A percentile compares a stretch with the other conserved stretches of the same genome.
Evolutionary conservation across 2,329 filamentous ascomycete genomes (phyloP).

Genomic region (Epichloe festucae): DNA sequence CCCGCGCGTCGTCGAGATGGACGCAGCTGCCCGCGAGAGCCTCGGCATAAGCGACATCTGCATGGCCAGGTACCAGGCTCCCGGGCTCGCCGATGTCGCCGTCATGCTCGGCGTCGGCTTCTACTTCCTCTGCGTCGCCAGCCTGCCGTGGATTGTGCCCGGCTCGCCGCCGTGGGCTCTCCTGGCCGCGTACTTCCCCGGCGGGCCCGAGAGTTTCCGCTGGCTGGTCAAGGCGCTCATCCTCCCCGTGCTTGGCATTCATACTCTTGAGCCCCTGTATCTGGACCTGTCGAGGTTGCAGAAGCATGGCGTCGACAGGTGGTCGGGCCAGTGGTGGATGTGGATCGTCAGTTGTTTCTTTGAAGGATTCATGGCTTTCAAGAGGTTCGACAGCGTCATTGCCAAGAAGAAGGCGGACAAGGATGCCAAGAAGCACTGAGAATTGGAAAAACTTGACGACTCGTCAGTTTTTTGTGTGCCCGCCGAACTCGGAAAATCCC

Average conservation of each 20-base stretch:
- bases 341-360: conserved; percentile 42
- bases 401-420: conserved; percentile 27
- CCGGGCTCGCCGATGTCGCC: conserved; percentile 32
- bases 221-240: conserved; percentile 47
- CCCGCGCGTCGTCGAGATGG: conserved; percentile 59
- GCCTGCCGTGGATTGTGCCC: conserved; percentile 34
- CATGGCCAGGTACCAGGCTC: conserved; percentile 28
- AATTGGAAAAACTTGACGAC: too few species aligned
- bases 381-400: conserved; percentile 37
- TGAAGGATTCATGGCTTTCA: conserved; percentile 39
- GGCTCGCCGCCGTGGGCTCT: conserved; percentile 36
- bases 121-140: conserved; percentile 39
- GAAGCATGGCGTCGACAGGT: conserved; percentile 33
- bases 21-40: conserved; percentile 38
- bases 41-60: conserved; percentile 44
- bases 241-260: conserved; percentile 47
- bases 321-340: conserved; percentile 36
- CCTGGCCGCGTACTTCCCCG: conserved; percentile 39
- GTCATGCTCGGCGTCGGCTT: conserved; percentile 42
- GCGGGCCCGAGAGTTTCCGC: conserved; percentile 44
- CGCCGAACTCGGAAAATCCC: too few species aligned
- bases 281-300: conserved; percentile 33
- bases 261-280: conserved; percentile 48
- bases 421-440: conserved; percentile 25
- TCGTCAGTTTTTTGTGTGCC: too few species aligned